A percentile compares a stretch with the other conserved stretches of the same genome.
Evolutionary conservation across 495 filamentous ascomycete species (phyloP).

Genomic region (Neurospora sp.): DNA sequence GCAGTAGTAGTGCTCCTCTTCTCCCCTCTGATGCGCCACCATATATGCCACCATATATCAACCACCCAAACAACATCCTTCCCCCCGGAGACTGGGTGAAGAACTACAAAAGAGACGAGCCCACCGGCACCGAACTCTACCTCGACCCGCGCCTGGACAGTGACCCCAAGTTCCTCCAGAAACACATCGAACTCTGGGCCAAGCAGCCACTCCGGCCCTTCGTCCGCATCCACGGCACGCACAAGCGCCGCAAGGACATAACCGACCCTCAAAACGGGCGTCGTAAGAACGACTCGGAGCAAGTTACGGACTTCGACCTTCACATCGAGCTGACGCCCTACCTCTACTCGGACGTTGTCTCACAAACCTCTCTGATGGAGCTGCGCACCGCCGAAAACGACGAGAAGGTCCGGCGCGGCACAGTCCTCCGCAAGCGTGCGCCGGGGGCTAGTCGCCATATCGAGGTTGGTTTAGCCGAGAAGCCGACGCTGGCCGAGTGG

Average conservation of each 20-base stretch:
- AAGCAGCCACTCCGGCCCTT: constrained; percentile 34
- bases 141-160: constrained; percentile 28
- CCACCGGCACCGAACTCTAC: constrained; percentile 24
- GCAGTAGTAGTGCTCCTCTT: constrained; percentile 14
- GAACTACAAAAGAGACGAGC: constrained; percentile 13
- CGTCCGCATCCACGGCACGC: constrained; percentile 39
- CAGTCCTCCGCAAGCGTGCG: constrained; percentile 27
- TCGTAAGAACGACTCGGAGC: constrained; percentile 28
- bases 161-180: constrained; percentile 31
- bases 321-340: constrained; percentile 39
- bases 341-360: constrained; percentile 30
- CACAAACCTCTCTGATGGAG: constrained; percentile 16
- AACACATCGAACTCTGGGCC: constrained; percentile 31
- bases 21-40: constrained; percentile 3
- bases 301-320: constrained; percentile 43
- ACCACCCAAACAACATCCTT: background rate
- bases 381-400: constrained; percentile 29
- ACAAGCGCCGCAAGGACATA: constrained; percentile 31
- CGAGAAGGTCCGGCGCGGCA: constrained; percentile 33
- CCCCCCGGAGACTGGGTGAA: constrained; percentile 1
- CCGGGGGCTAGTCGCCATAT: constrained; percentile 29
- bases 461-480: constrained; percentile 21
- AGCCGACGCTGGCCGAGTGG: constrained; percentile 43
- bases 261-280: constrained; percentile 19
- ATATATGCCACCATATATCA: background rate